phyloP scores from a whole-genome alignment of 192 early-diverging fungal species.

The Coemansia sp. region DNA sequence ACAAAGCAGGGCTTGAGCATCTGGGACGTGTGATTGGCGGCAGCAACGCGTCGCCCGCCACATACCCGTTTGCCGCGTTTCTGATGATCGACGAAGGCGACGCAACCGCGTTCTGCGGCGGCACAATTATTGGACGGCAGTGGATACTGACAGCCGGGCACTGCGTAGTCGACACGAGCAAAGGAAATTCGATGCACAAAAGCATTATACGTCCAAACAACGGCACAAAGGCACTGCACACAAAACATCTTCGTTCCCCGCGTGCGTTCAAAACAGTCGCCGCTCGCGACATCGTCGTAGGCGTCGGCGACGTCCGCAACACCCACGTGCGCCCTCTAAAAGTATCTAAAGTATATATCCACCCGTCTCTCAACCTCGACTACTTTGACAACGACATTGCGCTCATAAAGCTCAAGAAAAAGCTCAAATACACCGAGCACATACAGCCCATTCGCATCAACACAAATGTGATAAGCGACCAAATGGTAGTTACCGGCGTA shows the following conservation, averaged over 20 bases:
- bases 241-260: background rate
- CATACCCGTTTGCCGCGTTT: constrained; percentile 49
- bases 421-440: constrained; percentile 18
- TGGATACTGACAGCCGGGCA: constrained; percentile 56
- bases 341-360: constrained; percentile 35
- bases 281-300: constrained; percentile 28
- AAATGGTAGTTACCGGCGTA: constrained; percentile 36
- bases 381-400: constrained; percentile 56
- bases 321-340: background rate
- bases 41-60: constrained; percentile 17
- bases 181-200: constrained; percentile 18
- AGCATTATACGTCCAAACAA: background rate
- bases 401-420: constrained; percentile 46
- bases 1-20: constrained; percentile 5
- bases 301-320: constrained; percentile 33
- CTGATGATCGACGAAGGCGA: constrained; percentile 43
- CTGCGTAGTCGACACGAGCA: constrained; percentile 39
- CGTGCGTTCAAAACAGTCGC: constrained; percentile 10
- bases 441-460: constrained; percentile 50
- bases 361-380: constrained; percentile 40
- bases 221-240: background rate
- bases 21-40: constrained; percentile 52
- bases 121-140: constrained; percentile 34
- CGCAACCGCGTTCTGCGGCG: constrained; percentile 45
- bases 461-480: constrained; percentile 20